A percentile compares a stretch with the other conserved stretches of the same genome.
Evolutionary conservation across 1,139 yeast species (phyloP).

Genomic region (Sugiyamaella xylanicola): DNA sequence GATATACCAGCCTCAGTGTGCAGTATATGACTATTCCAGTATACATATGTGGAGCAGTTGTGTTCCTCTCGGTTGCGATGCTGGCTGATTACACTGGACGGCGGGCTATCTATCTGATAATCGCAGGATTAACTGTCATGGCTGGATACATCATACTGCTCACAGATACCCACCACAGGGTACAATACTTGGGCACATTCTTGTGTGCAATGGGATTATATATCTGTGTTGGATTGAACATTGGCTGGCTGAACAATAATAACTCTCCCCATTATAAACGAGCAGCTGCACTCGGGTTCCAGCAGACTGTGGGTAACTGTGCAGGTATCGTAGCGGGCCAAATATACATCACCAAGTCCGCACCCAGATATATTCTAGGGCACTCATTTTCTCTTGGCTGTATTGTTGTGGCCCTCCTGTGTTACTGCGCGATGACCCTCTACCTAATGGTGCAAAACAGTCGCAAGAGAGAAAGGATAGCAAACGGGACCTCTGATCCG

Average conservation of each 20-base stretch:
- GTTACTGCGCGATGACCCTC: slow-evolving; percentile 14
- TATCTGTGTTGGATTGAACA: slow-evolving; percentile 44
- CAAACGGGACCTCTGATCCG: slow-evolving; percentile 18
- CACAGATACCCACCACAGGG: slow-evolving; percentile 40
- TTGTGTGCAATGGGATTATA: slow-evolving; percentile 47
- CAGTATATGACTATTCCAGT: slow-evolving; percentile 56
- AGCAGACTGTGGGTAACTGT: slow-evolving; percentile 49
- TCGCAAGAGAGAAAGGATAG: slow-evolving; percentile 14
- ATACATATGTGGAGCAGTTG: slow-evolving; percentile 49
- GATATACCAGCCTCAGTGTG: slow-evolving; percentile 49
- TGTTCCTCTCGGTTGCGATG: slow-evolving; percentile 45
- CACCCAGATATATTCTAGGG: slow-evolving; percentile 45
- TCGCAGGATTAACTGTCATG: slow-evolving; percentile 36
- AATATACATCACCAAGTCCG: slow-evolving; percentile 39
- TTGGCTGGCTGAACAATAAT: slow-evolving; percentile 48
- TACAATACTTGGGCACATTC: slow-evolving; percentile 53
- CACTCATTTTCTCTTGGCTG: slow-evolving; percentile 46
- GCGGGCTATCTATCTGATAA: slow-evolving; percentile 35
- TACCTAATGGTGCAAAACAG: slow-evolving; percentile 17
- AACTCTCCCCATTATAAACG: slow-evolving; percentile 48
- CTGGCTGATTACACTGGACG: slow-evolving; percentile 47
- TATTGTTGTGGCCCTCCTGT: slow-evolving; percentile 28
- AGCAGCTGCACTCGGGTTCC: slow-evolving; percentile 47
- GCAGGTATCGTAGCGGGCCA: slow-evolving; percentile 50
- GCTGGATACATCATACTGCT: slow-evolving; percentile 50